Base-by-base conservation (phyloP, 1,139 yeast genomes). In the Torulaspora globosa region DNA sequence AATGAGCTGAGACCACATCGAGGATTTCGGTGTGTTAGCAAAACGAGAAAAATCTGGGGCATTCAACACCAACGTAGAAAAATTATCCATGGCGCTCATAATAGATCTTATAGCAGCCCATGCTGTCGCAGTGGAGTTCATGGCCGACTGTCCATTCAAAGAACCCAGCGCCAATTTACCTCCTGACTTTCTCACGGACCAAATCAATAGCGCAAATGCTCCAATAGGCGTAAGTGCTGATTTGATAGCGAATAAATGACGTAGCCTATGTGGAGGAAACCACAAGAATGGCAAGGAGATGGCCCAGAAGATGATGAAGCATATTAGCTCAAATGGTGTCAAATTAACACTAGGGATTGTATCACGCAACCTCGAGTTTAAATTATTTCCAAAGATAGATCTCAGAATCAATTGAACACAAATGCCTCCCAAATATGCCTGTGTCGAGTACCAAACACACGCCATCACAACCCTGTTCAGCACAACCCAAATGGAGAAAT, bases 1-100 rank as follows among this genome's bases (percentile, higher is more conserved):
- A 27, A 84, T 59, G 38, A 78, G 59, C 60, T 80, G 84, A 1
- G 84, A 74, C 64, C 74, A 67, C 16, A 72, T 57, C 1, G 82
- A 73, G 10, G 79, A 71, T 37, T 62, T 65, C 33, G 73, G 71
- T 28, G 78, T 76, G 51, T 74, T 76, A 9, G 95, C 85, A 66
- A 88, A 84, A 66, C 96, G 79, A 15, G 95, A 76, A 67, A 87
- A 88, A 73, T 89, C 97, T 0, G 96, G 95, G n/a, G 94, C 85
- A 68, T 88, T 89, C 54, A 84, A 76, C 60, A 88, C 84, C 58
- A 88, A 74, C 3, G 96, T 86, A 3, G 95, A 92, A 60, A 88
- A 87, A 68, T 85, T 85, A 34, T 94, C 88, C 54, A 88, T 70
- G 36, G 89, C 74, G 67, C 82, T 82, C 90, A 88, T 84, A 31